Conservation (phyloP, 2,329 filamentous ascomycete genomes). For the Cladosporium colombiae region DNA sequence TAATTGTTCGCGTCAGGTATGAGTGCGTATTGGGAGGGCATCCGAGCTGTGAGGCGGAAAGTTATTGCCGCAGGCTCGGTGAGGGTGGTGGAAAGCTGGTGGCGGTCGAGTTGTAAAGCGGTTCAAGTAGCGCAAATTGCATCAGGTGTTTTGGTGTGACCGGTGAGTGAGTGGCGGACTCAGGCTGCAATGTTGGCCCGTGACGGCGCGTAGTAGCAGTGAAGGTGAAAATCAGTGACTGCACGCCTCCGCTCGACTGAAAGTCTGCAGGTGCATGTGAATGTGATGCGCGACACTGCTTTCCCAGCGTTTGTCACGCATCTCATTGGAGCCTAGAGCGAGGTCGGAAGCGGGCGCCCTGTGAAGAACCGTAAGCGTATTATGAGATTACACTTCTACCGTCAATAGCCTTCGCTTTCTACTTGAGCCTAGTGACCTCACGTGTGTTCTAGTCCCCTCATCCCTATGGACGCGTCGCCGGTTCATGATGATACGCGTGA, state of each 20-base stretch:
- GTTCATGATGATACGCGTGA: no score
- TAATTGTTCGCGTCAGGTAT: no score
- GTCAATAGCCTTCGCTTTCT: background rate
- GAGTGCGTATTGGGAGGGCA: no score
- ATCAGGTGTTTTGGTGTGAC: no score
- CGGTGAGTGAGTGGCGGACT: background rate
- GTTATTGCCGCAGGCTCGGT: no score
- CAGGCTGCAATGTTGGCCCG: background rate
- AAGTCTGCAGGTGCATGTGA: no score
- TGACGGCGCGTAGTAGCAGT: background rate
- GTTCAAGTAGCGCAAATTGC: background rate
- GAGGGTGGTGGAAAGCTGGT: background rate
- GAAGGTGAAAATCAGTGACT: background rate
- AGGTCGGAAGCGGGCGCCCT: background rate
- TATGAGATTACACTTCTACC: no score
- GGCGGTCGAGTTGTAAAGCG: background rate
- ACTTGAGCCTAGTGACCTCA: background rate
- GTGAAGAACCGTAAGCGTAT: no score
- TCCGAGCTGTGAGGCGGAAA: no score
- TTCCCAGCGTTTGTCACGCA: background rate
- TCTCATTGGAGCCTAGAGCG: background rate
- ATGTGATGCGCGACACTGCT: background rate
- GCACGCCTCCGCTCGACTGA: no score
- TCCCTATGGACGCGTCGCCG: background rate
- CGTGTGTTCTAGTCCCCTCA: background rate